Evolutionary conservation across 2,329 filamentous ascomycete species (phyloP).

Genomic region (Erysiphe pulchra): DNA sequence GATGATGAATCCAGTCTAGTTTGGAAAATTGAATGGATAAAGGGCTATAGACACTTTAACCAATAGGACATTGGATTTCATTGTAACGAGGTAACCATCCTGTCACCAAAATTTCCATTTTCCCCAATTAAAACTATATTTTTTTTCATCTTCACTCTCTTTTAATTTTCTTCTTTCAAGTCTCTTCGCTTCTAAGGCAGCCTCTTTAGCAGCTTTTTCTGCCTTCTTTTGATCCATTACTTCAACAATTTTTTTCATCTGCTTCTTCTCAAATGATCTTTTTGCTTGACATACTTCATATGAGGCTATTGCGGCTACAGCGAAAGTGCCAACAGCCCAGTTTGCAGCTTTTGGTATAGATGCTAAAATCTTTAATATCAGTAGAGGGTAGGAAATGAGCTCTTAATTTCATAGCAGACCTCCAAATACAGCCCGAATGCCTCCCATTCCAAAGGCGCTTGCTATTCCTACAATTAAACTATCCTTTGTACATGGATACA

Average conservation of each 20-base stretch:
- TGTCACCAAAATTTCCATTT: conserved; percentile 13
- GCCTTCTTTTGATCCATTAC: conserved; percentile 50
- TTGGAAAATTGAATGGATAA: too few species aligned
- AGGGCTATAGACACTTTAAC: too few species aligned
- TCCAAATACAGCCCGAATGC: conserved; percentile 45
- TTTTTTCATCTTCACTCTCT: conserved; percentile 17
- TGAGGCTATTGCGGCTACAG: conserved; percentile 38
- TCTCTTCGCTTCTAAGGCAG: conserved; percentile 16
- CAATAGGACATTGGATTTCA: too few species aligned
- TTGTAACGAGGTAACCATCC: too few species aligned
- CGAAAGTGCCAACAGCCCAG: conserved; percentile 63
- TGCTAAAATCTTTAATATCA: conserved; percentile 16
- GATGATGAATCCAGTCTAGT: too few species aligned
- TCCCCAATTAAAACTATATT: conserved; percentile 7
- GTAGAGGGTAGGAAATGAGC: not conserved
- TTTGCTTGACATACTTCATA: conserved; percentile 69
- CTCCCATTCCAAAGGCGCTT: conserved; percentile 50
- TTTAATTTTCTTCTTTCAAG: conserved; percentile 18
- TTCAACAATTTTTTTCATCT: conserved; percentile 69
- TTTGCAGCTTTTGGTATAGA: conserved; percentile 45
- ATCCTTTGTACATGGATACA: conserved; percentile 62
- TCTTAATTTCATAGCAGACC: conserved; percentile 22
- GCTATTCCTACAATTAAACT: conserved; percentile 65
- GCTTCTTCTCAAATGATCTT: conserved; percentile 47
- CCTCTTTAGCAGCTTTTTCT: conserved; percentile 34